A percentile compares a stretch with the other conserved stretches of the same genome.
These are phyloP conservation scores for Nakazawaea wyomingensis DNA, from an alignment of 805 yeast genomes.

Conservation along the genomic window DNA sequence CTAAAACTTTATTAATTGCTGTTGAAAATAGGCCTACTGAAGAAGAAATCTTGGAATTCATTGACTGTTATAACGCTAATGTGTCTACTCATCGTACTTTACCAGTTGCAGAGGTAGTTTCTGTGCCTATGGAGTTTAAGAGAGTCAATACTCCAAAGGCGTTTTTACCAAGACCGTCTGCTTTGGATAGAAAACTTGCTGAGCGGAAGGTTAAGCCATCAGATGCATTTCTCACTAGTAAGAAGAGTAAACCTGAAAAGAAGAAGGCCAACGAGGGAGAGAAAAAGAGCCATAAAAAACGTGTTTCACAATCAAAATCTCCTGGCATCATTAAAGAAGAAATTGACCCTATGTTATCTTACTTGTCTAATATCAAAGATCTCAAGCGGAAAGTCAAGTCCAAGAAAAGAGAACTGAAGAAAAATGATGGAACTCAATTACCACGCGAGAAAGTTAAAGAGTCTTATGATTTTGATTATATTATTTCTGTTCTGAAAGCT, in stretches of 20 bases:
- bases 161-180: conserved; percentile 2
- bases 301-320: not conserved
- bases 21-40: conserved; percentile 16
- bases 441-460: conserved; percentile 12
- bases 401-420: conserved; percentile 7
- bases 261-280: not conserved
- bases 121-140: conserved; percentile 6
- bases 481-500: conserved; percentile 53
- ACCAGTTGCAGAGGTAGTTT: conserved; percentile 4
- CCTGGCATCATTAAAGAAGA: not conserved
- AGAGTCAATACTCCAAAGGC: conserved; percentile 1
- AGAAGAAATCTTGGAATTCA: conserved; percentile 9
- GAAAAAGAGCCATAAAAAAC: not conserved
- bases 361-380: conserved; percentile 5
- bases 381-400: conserved; percentile 3
- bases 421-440: not conserved
- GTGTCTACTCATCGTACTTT: not conserved
- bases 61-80: not conserved
- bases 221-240: not conserved
- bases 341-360: conserved; percentile 6
- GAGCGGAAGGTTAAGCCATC: not conserved
- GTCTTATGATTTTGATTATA: conserved; percentile 23
- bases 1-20: conserved; percentile 12
- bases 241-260: not conserved
- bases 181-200: conserved; percentile 1